A percentile compares a stretch with the other conserved stretches of the same genome.
Evolutionary conservation across 2,329 filamentous ascomycete genomes (phyloP).

Genomic region (Daldinia sp.): DNA sequence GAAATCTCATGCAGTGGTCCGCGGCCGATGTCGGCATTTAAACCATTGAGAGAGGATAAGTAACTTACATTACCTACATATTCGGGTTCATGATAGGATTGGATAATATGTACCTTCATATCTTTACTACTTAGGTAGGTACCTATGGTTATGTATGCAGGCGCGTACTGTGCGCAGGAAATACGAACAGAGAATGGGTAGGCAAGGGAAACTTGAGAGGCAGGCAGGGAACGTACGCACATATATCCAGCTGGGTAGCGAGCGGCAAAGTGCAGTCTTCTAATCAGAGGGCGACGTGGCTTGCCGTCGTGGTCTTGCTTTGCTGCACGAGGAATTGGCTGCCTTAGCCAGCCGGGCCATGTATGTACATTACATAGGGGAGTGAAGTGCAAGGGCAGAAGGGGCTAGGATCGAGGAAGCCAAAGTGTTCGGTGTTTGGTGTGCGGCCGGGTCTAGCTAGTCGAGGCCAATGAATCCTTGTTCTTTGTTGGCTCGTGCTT

Average conservation of each 20-base stretch:
- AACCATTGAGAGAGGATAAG: constrained; percentile 5
- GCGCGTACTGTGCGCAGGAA: not conserved
- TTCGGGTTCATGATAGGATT: not conserved
- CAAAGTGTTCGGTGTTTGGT: not conserved
- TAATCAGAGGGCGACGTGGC: constrained; percentile 23
- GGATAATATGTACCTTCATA: not conserved
- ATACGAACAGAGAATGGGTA: not conserved
- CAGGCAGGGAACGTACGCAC: not conserved
- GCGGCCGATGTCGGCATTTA: constrained; percentile 30
- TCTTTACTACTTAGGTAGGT: too few species aligned
- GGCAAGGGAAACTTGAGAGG: not conserved
- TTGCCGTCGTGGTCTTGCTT: constrained; percentile 16
- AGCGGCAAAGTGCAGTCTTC: constrained; percentile 21
- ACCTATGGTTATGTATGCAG: not conserved
- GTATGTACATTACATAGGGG: not conserved
- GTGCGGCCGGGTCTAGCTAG: not conserved
- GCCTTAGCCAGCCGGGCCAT: not conserved
- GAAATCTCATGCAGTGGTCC: constrained; percentile 24
- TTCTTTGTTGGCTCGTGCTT: constrained; percentile 8
- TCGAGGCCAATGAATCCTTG: constrained; percentile 5
- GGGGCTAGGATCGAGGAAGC: not conserved
- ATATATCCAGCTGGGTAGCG: not conserved
- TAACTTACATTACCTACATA: not conserved
- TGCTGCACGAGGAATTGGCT: constrained; percentile 12
- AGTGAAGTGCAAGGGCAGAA: not conserved